Evolutionary conservation across 2,329 filamentous ascomycete genomes (phyloP).

Genomic region (Colletotrichum chrysophilum): DNA sequence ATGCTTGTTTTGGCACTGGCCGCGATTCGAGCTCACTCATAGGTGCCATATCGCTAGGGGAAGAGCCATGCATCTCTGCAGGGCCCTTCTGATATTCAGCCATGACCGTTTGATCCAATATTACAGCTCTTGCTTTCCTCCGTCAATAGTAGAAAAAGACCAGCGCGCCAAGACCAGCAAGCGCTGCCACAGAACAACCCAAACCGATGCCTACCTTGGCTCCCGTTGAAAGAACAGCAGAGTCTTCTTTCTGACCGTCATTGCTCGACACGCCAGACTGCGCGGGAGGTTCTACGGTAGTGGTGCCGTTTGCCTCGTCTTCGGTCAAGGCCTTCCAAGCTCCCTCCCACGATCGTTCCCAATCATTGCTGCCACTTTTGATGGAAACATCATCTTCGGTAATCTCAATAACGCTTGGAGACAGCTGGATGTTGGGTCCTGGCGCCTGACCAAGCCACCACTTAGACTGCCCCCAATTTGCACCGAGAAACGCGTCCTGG

Average conservation of each 20-base stretch:
- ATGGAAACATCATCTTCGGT: slow-evolving; percentile 23
- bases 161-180: neutral
- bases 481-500: slow-evolving; percentile 51
- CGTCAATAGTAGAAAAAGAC: neutral
- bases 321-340: slow-evolving; percentile 32
- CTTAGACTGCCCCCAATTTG: slow-evolving; percentile 38
- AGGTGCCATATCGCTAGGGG: neutral
- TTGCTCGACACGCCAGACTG: neutral
- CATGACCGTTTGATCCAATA: neutral
- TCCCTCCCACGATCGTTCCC: slow-evolving; percentile 35
- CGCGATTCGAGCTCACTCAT: neutral
- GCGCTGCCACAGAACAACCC: neutral
- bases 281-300: neutral
- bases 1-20: neutral
- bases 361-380: slow-evolving; percentile 31
- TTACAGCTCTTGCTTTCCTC: neutral
- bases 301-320: slow-evolving; percentile 16
- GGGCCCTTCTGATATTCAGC: neutral
- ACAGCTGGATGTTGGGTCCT: slow-evolving; percentile 31
- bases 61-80: neutral
- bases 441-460: slow-evolving; percentile 47
- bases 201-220: neutral
- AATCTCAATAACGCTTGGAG: neutral
- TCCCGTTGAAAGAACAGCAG: neutral
- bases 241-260: neutral